Evolutionary conservation across 2,329 filamentous ascomycete species (phyloP).

Genomic region (Fusarium sp.): DNA sequence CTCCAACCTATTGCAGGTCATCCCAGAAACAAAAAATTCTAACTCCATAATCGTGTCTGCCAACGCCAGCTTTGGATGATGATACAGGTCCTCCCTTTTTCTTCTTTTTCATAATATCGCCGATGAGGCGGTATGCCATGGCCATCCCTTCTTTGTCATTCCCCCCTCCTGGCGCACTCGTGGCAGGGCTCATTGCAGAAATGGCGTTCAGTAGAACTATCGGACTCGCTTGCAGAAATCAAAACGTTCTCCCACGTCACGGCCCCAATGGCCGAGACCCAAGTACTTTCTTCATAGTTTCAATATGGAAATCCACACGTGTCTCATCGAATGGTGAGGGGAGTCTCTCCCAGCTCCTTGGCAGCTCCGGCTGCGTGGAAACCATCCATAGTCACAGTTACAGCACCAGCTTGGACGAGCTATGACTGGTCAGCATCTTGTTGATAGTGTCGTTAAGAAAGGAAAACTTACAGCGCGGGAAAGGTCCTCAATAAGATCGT

Average conservation of each 20-base stretch:
- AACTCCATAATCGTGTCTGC: conserved; percentile 38
- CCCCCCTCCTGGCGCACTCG: neutral
- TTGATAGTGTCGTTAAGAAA: neutral
- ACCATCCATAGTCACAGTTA: conserved; percentile 85
- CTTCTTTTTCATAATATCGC: conserved; percentile 14
- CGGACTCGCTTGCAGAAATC: conserved; percentile 36
- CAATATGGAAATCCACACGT: neutral
- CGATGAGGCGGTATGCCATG: neutral
- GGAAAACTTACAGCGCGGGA: conserved; percentile 82
- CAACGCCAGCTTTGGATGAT: conserved; percentile 42
- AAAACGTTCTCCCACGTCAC: conserved; percentile 5
- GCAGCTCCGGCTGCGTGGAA: conserved; percentile 72
- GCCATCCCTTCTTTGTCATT: neutral
- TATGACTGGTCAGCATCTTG: conserved; percentile 52
- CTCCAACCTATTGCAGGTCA: conserved; percentile 30
- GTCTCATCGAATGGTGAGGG: conserved; percentile 37
- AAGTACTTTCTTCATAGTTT: neutral
- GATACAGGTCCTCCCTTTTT: conserved; percentile 31
- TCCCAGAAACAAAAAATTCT: conserved; percentile 16
- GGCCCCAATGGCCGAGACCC: neutral
- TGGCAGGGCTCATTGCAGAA: conserved; percentile 1
- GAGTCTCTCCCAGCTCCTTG: conserved; percentile 48
- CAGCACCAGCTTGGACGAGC: conserved; percentile 94
- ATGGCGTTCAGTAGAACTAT: conserved; percentile 18
- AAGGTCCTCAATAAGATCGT: conserved; percentile 93